Percentiles rank a stretch among this genome's conserved stretches.
These are phyloP conservation scores for Tetrahymena thermophila DNA, from an alignment of 73 alveolate species.

Conservation along the genomic window DNA sequence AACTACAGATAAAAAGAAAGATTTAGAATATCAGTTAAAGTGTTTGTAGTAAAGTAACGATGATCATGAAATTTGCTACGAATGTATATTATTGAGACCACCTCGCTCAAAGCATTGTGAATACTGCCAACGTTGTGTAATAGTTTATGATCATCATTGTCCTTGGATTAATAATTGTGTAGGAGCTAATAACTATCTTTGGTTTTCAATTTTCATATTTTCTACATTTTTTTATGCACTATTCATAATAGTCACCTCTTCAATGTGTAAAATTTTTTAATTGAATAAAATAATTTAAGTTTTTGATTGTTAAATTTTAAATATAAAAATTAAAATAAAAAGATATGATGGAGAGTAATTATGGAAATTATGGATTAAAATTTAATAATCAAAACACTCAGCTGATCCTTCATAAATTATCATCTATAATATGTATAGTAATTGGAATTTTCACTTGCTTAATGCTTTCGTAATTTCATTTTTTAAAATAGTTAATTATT, in stretches of 20 bases:
- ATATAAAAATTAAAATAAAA: not conserved
- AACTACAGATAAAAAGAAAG: not conserved
- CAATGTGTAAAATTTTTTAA: not conserved
- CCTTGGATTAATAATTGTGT: constrained; percentile 45
- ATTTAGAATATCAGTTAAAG: not conserved
- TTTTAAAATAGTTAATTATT: not conserved
- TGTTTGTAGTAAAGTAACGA: not conserved
- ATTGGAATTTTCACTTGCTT: not conserved
- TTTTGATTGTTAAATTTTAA: not conserved
- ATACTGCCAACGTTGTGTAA: constrained; percentile 25
- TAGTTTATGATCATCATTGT: constrained; percentile 39
- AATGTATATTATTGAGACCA: not conserved
- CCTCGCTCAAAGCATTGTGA: constrained; percentile 40
- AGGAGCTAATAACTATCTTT: not conserved
- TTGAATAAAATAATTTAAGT: not conserved
- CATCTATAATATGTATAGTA: not conserved
- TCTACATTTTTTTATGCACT: not conserved
- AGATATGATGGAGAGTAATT: not conserved
- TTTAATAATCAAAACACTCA: not conserved
- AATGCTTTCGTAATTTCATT: not conserved
- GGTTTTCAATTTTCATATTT: not conserved
- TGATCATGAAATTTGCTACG: constrained; percentile 27
- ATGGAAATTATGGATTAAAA: not conserved
- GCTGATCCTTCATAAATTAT: not conserved
- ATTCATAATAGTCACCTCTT: not conserved